Evolutionary conservation across 306 rosid species (phyloP).

Genomic region (Begonia loranthoides): DNA sequence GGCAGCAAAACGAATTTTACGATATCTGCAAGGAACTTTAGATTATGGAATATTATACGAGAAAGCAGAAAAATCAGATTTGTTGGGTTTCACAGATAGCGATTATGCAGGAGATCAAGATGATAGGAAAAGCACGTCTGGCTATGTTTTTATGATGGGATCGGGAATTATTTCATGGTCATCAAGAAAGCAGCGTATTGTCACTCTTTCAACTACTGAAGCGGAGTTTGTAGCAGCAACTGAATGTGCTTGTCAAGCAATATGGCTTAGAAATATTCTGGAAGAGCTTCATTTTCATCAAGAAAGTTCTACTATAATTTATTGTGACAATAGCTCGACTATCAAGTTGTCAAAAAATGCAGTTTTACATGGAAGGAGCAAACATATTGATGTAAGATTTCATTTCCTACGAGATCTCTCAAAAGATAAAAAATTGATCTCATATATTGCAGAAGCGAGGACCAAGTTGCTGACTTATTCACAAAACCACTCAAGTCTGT

Average conservation of each 20-base stretch:
- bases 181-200: not conserved
- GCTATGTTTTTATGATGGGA: conserved; percentile 1
- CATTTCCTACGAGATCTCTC: not conserved
- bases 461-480: conserved; percentile 1
- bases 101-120: too few species aligned
- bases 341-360: conserved; percentile 2
- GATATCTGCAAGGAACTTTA: not conserved
- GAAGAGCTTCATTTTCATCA: conserved; percentile 2
- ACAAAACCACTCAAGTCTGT: conserved; percentile 2
- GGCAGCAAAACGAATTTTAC: not conserved
- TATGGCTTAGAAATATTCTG: conserved; percentile 6
- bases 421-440: conserved; percentile 1
- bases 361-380: too few species aligned
- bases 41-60: conserved; percentile 1
- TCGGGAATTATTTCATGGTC: not conserved
- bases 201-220: conserved; percentile 7
- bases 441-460: not conserved
- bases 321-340: too few species aligned
- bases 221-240: conserved; percentile 4
- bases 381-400: too few species aligned
- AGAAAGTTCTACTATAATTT: not conserved
- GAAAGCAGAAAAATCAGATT: too few species aligned
- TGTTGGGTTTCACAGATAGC: too few species aligned
- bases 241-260: conserved; percentile 3
- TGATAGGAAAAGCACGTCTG: too few species aligned